Conservation (phyloP, 441 rosid genomes). For the Francoa sonchifolia region DNA sequence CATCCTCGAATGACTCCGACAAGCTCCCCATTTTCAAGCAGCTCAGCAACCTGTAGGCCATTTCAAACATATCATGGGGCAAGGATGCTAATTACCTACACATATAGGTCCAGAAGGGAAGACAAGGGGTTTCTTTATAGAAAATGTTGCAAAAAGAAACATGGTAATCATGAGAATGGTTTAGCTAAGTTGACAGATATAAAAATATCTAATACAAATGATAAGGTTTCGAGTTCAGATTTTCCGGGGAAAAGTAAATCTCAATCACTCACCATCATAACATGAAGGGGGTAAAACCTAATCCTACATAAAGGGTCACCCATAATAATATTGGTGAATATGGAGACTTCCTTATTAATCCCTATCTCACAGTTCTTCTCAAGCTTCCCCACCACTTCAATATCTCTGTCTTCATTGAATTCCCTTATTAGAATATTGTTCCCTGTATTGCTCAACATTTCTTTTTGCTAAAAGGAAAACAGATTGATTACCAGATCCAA, state of each 20-base stretch:
- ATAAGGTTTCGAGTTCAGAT: too few relatives aligned
- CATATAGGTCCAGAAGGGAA: conserved; percentile 7
- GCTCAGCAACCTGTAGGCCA: conserved; percentile 47
- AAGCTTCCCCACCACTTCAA: conserved; percentile 41
- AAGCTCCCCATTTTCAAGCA: conserved; percentile 36
- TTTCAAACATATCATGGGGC: conserved; percentile 11
- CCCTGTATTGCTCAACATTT: conserved; percentile 20
- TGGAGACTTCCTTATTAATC: conserved; percentile 29
- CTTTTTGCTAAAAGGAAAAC: too few relatives aligned
- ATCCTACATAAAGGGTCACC: conserved; percentile 46
- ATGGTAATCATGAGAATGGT: not conserved
- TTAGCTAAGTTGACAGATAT: too few relatives aligned
- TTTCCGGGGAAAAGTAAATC: too few relatives aligned
- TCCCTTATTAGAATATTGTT: conserved; percentile 33
- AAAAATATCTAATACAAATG: too few relatives aligned
- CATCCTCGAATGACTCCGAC: conserved; percentile 56
- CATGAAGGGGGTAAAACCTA: conserved; percentile 34
- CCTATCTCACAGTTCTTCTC: conserved; percentile 38
- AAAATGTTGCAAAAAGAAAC: not conserved
- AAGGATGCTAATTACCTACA: conserved; percentile 1
- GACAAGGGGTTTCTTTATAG: conserved; percentile 12
- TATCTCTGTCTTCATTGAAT: conserved; percentile 33
- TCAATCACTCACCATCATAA: conserved; percentile 45
- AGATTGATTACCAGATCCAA: too few relatives aligned
- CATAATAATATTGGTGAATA: conserved; percentile 32